Evolutionary conservation across 108 stramenopile genomes (phyloP).

Genomic region (Cylindrotheca closterium): DNA sequence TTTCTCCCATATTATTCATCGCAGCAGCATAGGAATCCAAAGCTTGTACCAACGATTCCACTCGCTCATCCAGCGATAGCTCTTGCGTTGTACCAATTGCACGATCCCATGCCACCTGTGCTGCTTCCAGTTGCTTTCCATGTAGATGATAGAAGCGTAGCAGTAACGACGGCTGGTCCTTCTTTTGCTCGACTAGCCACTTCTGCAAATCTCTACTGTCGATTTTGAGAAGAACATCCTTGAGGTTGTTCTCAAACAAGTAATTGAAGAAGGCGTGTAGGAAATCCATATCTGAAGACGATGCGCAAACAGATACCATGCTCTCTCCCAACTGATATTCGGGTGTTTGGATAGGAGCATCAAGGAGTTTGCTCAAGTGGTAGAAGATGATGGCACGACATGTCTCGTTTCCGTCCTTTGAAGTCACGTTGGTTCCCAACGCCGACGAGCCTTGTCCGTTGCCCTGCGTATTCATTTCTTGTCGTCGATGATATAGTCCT

Average conservation of each 20-base stretch:
- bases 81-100: slow-evolving; percentile 40
- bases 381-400: slow-evolving; percentile 78
- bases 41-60: slow-evolving; percentile 69
- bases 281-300: slow-evolving; percentile 61
- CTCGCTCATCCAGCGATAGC: slow-evolving; percentile 53
- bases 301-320: slow-evolving; percentile 65
- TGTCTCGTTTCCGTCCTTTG: slow-evolving; percentile 66
- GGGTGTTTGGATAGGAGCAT: slow-evolving; percentile 31
- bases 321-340: slow-evolving; percentile 41
- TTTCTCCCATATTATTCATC: slow-evolving; percentile 14
- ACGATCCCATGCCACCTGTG: slow-evolving; percentile 50
- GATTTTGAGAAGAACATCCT: slow-evolving; percentile 65
- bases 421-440: slow-evolving; percentile 54
- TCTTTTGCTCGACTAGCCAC: slow-evolving; percentile 56
- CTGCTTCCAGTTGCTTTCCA: slow-evolving; percentile 57
- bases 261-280: slow-evolving; percentile 63
- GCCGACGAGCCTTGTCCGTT: slow-evolving; percentile 23
- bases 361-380: slow-evolving; percentile 57
- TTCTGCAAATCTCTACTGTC: slow-evolving; percentile 64
- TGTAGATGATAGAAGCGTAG: slow-evolving; percentile 77
- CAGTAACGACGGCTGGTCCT: slow-evolving; percentile 50
- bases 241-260: slow-evolving; percentile 56
- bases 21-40: slow-evolving; percentile 55
- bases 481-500: slow-evolving; percentile 68
- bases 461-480: background rate